Percentiles rank a stretch among this genome's conserved stretches.
Evolutionary conservation across 805 yeast species (phyloP).

Genomic region (Kazachstania viticola): DNA sequence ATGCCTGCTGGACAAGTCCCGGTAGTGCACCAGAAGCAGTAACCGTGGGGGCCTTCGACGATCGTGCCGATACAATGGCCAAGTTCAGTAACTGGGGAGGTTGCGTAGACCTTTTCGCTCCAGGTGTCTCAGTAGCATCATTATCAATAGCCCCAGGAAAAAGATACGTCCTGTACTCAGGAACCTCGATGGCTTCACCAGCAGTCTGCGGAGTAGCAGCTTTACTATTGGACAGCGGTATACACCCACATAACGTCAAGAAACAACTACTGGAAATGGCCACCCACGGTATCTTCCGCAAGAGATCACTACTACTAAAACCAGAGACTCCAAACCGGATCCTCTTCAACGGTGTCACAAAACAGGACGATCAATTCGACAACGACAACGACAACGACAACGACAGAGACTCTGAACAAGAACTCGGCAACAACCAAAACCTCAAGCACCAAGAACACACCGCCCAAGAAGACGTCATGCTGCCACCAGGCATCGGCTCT

Average conservation of each 20-base stretch:
- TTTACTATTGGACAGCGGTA: slow-evolving; percentile 41
- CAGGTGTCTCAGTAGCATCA: slow-evolving; percentile 78
- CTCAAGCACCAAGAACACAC: background rate
- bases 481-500: no score
- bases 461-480: no score
- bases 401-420: slow-evolving; percentile 9
- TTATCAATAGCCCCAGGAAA: slow-evolving; percentile 28
- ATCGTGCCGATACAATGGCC: slow-evolving; percentile 70
- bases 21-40: slow-evolving; percentile 74
- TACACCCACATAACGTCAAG: slow-evolving; percentile 32
- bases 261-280: slow-evolving; percentile 34
- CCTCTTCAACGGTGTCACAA: slow-evolving; percentile 29
- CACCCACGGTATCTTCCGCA: slow-evolving; percentile 36
- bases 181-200: slow-evolving; percentile 79
- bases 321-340: slow-evolving; percentile 53
- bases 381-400: slow-evolving; percentile 14
- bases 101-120: slow-evolving; percentile 94
- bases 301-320: slow-evolving; percentile 33
- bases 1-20: slow-evolving; percentile 86
- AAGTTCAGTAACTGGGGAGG: slow-evolving; percentile 89
- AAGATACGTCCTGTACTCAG: slow-evolving; percentile 35
- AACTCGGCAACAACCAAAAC: background rate
- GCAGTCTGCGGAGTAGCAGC: slow-evolving; percentile 58
- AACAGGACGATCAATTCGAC: slow-evolving; percentile 23
- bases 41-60: slow-evolving; percentile 92